Evolutionary conservation across 768 basidiomycete genomes (phyloP), one percentile per base, ranked within the genome.

Genomic region (Tricholoma furcatifolium): DNA sequence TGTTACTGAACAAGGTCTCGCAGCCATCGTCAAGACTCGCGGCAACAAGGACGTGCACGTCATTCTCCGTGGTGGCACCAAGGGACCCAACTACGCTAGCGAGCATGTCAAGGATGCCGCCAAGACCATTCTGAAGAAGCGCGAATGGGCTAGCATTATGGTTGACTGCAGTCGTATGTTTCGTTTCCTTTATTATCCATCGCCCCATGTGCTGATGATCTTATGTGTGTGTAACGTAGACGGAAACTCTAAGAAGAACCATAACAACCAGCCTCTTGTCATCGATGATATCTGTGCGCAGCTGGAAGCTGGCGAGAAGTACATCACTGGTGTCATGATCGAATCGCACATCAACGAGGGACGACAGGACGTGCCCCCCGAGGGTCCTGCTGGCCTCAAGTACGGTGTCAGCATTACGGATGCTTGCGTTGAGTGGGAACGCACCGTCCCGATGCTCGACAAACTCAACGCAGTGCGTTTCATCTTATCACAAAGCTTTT

Each of bases 301-400:
- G 70, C 81, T 98, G 49, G 70, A 67, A 6, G 79, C 80, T 6
- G 92, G 92, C 23, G 74, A 83, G 56, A 76, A 68, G 53, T 75
- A 78, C 61, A 88, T 99, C 70, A 91, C 91, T 4, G 96, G 96
- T 42, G 93, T 98, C 52, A 98, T 99, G 96, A 82, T 99, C 66
- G 96, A 99, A 73, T 91, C 88, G 11, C 89, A 98, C 69, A 86
- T 99, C 70, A 87, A 90, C 64, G 88, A 86, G 45, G 96, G 96
- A 17, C 76, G 85, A 54, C 96, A 99, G 73, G 89, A 93, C 60
- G 89, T 96, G 12, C 94, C 96, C 2, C 59, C 77, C 2, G 77
- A 74, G 39, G 89, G 93, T 6, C 86, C 88, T 0, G 59, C 71
- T 15, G 80, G 66, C 8, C 79, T 94, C 60, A 91, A 88, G 68